Conservation (phyloP, 352 stramenopile genomes). For the Pythium plurisporium region DNA sequence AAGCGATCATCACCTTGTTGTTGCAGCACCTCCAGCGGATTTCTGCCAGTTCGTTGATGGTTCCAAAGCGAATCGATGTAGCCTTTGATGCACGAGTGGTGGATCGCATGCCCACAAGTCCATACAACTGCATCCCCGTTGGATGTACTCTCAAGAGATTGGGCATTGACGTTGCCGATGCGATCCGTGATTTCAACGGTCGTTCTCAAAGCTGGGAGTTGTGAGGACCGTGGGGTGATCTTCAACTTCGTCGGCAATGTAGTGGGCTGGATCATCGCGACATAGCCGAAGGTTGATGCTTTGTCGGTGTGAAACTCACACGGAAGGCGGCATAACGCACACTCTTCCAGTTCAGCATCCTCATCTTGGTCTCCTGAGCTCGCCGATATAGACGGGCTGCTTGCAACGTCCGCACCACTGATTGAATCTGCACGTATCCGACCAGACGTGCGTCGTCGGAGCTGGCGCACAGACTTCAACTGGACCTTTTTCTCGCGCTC, state of each 20-base stretch:
- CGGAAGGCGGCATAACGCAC: slow-evolving; percentile 54
- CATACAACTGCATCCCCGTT: slow-evolving; percentile 42
- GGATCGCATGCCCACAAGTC: slow-evolving; percentile 71
- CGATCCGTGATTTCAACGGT: slow-evolving; percentile 10
- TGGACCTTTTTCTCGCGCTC: slow-evolving; percentile 35
- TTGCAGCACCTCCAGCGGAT: slow-evolving; percentile 31
- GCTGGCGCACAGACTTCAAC: slow-evolving; percentile 25
- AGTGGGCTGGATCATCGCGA: slow-evolving; percentile 67
- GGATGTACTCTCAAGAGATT: neutral
- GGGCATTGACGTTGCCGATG: neutral
- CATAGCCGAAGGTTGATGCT: slow-evolving; percentile 56
- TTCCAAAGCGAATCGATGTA: slow-evolving; percentile 74
- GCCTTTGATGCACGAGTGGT: slow-evolving; percentile 60
- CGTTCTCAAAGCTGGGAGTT: slow-evolving; percentile 2
- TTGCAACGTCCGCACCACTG: neutral
- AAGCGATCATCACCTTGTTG: slow-evolving; percentile 52
- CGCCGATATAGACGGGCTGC: slow-evolving; percentile 8
- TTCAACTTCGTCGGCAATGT: slow-evolving; percentile 38
- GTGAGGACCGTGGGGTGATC: neutral
- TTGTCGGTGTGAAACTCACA: slow-evolving; percentile 34
- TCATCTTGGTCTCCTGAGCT: slow-evolving; percentile 26
- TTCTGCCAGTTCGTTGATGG: slow-evolving; percentile 36
- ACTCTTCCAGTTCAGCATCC: slow-evolving; percentile 37
- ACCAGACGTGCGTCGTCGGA: slow-evolving; percentile 26
- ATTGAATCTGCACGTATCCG: slow-evolving; percentile 16